Conservation (phyloP, 225 moss, liverwort and hornwort genomes). For the Physcomitrellopsis africana region DNA sequence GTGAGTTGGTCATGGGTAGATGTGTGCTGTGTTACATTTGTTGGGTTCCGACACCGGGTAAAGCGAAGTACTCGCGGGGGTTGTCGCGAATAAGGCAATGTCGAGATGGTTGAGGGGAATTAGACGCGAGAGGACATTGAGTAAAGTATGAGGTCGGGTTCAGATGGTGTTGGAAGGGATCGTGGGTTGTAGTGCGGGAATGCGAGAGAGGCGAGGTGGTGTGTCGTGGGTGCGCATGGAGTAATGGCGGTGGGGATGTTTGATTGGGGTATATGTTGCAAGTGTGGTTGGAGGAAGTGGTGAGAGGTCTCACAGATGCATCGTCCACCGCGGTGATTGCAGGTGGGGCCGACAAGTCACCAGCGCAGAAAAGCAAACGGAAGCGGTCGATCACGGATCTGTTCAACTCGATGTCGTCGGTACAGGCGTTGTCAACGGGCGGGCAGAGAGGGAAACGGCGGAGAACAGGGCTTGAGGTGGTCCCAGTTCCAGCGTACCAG, state of each 20-base stretch:
- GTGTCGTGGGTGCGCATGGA: constrained; percentile 1
- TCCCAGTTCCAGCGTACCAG: constrained; percentile 51
- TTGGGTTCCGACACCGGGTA: constrained; percentile 3
- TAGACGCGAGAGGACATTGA: constrained; percentile 1
- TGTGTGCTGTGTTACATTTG: constrained; percentile 15
- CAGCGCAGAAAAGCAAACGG: constrained; percentile 56
- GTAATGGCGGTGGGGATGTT: not conserved
- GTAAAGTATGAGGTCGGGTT: not conserved
- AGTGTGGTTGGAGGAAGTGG: constrained; percentile 1
- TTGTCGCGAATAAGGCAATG: constrained; percentile 2
- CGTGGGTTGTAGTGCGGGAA: not conserved
- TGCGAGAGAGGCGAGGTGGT: not conserved
- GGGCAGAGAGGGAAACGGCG: constrained; percentile 61
- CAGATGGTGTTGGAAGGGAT: not conserved
- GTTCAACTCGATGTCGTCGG: constrained; percentile 68
- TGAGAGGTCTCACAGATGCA: constrained; percentile 20
- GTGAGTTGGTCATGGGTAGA: constrained; percentile 20
- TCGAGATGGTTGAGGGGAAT: constrained; percentile 1
- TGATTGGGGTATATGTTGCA: constrained; percentile 1
- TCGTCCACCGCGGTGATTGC: constrained; percentile 23
- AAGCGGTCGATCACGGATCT: constrained; percentile 73
- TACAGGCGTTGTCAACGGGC: constrained; percentile 56
- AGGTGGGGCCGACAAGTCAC: constrained; percentile 52
- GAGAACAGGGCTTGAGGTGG: constrained; percentile 63
- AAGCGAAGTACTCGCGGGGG: not conserved